Conservation (phyloP, 2,329 filamentous ascomycete species). For the Penicillium psychrosexuale region DNA sequence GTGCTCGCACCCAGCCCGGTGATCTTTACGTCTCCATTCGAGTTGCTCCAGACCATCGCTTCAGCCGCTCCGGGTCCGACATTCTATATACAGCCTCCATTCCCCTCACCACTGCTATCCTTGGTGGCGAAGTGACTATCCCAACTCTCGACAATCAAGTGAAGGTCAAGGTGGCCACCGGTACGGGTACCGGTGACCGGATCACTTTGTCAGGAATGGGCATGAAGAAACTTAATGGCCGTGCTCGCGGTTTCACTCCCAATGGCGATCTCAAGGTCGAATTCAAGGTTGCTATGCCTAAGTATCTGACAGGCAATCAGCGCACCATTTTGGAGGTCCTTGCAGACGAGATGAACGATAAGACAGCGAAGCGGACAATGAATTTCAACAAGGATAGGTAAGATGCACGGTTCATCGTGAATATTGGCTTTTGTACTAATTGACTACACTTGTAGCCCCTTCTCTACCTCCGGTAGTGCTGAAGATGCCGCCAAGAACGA, state of each 20-base stretch:
- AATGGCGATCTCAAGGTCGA: conserved; percentile 87
- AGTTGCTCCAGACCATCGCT: conserved; percentile 85
- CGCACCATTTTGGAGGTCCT: conserved; percentile 91
- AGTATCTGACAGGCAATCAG: conserved; percentile 88
- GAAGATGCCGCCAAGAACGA: conserved; percentile 67
- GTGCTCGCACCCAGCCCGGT: conserved; percentile 66
- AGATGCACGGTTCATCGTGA: conserved; percentile 25
- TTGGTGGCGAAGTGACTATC: conserved; percentile 85
- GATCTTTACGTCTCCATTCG: conserved; percentile 90
- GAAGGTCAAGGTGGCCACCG: conserved; percentile 85
- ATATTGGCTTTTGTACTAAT: not conserved
- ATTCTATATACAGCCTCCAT: conserved; percentile 89
- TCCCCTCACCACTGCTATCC: conserved; percentile 84
- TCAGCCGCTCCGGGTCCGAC: conserved; percentile 81
- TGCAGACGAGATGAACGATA: conserved; percentile 92
- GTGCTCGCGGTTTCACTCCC: conserved; percentile 53
- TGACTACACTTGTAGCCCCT: conserved; percentile 14
- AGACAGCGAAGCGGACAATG: conserved; percentile 89
- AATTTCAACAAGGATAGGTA: conserved; percentile 63
- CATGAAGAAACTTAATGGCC: conserved; percentile 77
- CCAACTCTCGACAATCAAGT: conserved; percentile 89
- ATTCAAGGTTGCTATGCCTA: conserved; percentile 93
- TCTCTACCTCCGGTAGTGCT: conserved; percentile 19
- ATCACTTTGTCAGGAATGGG: conserved; percentile 87
- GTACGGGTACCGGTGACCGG: conserved; percentile 87